A percentile compares a stretch with the other conserved stretches of the same genome.
These are phyloP conservation scores for Pseudozyma sp. DNA, from an alignment of 1,284 basidiomycete species.

Conservation along the genomic window DNA sequence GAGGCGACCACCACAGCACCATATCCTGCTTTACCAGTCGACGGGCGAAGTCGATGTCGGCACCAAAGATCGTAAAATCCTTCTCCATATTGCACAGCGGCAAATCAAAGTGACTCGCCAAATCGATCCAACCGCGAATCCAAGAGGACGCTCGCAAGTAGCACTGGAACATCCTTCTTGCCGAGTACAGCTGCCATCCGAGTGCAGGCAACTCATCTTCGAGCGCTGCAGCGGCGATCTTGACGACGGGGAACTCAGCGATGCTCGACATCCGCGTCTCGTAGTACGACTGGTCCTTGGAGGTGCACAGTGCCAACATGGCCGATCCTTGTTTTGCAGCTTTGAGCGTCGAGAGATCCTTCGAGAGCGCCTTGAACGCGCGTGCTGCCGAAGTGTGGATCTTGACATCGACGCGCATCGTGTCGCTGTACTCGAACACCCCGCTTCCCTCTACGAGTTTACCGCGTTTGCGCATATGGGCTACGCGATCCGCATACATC, in stretches of 20 bases:
- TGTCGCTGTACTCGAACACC: constrained; percentile 77
- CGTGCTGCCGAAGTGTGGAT: constrained; percentile 84
- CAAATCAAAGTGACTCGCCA: constrained; percentile 91
- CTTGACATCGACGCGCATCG: constrained; percentile 77
- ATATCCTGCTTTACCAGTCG: constrained; percentile 87
- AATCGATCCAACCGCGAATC: constrained; percentile 82
- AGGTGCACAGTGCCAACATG: constrained; percentile 85
- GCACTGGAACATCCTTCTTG: constrained; percentile 80
- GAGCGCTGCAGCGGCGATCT: constrained; percentile 81
- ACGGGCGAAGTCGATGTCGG: constrained; percentile 91
- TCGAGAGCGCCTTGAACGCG: constrained; percentile 88
- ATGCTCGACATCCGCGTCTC: constrained; percentile 78
- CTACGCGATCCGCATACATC: constrained; percentile 77
- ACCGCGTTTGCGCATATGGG: constrained; percentile 57
- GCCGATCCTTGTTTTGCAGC: constrained; percentile 78
- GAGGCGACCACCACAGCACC: constrained; percentile 91
- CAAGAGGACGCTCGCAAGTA: constrained; percentile 84
- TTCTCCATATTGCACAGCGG: constrained; percentile 89
- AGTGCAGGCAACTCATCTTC: constrained; percentile 75
- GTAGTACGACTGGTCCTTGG: constrained; percentile 86
- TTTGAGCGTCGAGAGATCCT: constrained; percentile 78
- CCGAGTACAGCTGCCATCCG: constrained; percentile 73
- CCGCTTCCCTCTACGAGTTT: constrained; percentile 56
- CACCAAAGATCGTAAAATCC: constrained; percentile 85
- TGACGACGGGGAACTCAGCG: constrained; percentile 86